Evolutionary conservation across 306 rosid genomes (phyloP), one percentile per base, ranked within the genome.

Genomic region (Datisca glomerata): DNA sequence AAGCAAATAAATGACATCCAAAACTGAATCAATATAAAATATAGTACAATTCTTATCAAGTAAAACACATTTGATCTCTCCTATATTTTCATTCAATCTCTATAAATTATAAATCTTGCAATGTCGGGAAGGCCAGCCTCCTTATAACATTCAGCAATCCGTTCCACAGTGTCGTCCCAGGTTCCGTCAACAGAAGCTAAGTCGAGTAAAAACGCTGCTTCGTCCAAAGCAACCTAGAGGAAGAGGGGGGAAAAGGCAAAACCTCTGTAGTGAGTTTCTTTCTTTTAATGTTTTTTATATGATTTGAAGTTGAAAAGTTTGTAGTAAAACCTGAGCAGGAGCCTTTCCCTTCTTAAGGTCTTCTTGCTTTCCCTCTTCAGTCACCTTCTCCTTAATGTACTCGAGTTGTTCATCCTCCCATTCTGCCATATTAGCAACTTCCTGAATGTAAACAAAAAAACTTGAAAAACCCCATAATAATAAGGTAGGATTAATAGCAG

Each of bases 391-490:
- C 57, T 77, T 82, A 27, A 83, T 48, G 63, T 76, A 87, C 74
- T 87, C 89, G 55, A 87, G 79, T 78, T 83, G 97, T 42, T 87
- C 97, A 67, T 87, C 97, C 2, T 79, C 82, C 97, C 97, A 87
- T 61, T 83, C 76, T 10, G 94, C 97, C 24, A 87, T 71, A 47
- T 59, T 65, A 37, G 94, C 97, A 41, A 83, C 97, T 6, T 79
- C 89, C 94, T 83, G 70, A 53, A 73, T 45, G 21, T 29, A 60
- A 42, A 60, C 43, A 31, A 50, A 12, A 12, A 40, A 21, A 29
- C 8, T 29, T n/a, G 12, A 29, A 29, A 2, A 29, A 29, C 12
- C 35, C 35, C 35, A 29, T 8, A n/a, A 29, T 29, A 10, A 29
- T 21, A 45, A 13, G 38, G 46, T 11, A 24, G 28, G 25, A 41